A percentile compares a stretch with the other conserved stretches of the same genome.
Conservation (phyloP, 129 eudicot genomes). For the Artemisia tridentata region DNA sequence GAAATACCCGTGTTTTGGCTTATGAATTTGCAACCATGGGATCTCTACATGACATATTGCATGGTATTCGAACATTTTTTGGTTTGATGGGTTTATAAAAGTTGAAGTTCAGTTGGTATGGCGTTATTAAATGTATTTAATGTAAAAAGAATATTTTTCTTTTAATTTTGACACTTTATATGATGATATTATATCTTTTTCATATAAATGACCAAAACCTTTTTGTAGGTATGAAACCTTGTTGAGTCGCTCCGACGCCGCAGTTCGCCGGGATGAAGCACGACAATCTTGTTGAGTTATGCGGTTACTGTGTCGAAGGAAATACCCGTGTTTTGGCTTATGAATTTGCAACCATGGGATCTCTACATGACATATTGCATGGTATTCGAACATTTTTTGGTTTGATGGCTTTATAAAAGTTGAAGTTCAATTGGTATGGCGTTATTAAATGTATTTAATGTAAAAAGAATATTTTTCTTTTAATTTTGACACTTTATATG, state of each 20-base stretch:
- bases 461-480: too few relatives aligned
- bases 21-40: conserved; percentile 91
- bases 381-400: conserved; percentile 25
- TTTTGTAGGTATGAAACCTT: too few relatives aligned
- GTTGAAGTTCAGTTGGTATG: not conserved
- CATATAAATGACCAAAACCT: too few relatives aligned
- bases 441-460: conserved; percentile 5
- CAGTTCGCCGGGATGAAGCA: too few relatives aligned
- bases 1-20: conserved; percentile 66
- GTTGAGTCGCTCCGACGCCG: too few relatives aligned
- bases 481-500: too few relatives aligned
- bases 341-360: conserved; percentile 88
- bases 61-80: conserved; percentile 30
- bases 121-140: not conserved
- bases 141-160: too few relatives aligned
- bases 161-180: too few relatives aligned
- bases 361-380: conserved; percentile 77
- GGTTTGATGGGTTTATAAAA: not conserved
- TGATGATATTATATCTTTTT: too few relatives aligned
- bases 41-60: conserved; percentile 79
- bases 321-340: conserved; percentile 67
- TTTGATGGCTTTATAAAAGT: conserved; percentile 7
- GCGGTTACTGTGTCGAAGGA: conserved; percentile 78
- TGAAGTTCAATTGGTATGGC: not conserved
- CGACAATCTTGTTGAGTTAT: conserved; percentile 68